Percentiles rank a stretch among this genome's conserved stretches.
Conservation (phyloP, 176 grass and related monocot species). For the Alopecurus myosuroides region DNA sequence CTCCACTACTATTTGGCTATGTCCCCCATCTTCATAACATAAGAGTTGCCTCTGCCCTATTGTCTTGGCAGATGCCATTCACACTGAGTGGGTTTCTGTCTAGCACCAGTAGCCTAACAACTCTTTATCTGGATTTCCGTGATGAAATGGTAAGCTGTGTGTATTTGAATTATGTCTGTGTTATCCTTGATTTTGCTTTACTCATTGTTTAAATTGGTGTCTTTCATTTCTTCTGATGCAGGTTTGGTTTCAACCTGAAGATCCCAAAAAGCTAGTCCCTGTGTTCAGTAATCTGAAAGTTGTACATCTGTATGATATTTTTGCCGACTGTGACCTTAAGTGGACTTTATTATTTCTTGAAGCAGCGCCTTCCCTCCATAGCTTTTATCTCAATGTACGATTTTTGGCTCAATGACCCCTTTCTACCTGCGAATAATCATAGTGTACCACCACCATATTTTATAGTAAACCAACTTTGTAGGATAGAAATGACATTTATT, state of each 20-base stretch:
- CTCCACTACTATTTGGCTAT: too few species aligned
- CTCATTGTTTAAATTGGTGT: too few species aligned
- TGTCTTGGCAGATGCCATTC: too few species aligned
- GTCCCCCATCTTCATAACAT: too few species aligned
- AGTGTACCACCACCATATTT: not conserved
- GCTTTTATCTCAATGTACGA: not conserved
- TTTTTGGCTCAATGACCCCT: not conserved
- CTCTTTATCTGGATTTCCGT: too few species aligned
- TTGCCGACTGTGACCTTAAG: not conserved
- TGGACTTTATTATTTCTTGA: not conserved
- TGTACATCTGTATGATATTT: not conserved
- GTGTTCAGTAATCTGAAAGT: not conserved
- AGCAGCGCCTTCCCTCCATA: not conserved
- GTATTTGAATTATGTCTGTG: too few species aligned
- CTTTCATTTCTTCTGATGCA: not conserved
- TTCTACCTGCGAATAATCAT: not conserved
- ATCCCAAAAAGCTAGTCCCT: not conserved
- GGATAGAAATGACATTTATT: too few species aligned
- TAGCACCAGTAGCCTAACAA: too few species aligned
- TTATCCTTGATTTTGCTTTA: too few species aligned
- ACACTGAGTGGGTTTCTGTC: too few species aligned
- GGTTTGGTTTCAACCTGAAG: not conserved
- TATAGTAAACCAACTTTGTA: too few species aligned
- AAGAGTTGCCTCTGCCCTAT: too few species aligned
- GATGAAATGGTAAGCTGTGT: not conserved